Evolutionary conservation across 2,329 filamentous ascomycete genomes (phyloP).

Genomic region (Stagonosporopsis rhizophila): DNA sequence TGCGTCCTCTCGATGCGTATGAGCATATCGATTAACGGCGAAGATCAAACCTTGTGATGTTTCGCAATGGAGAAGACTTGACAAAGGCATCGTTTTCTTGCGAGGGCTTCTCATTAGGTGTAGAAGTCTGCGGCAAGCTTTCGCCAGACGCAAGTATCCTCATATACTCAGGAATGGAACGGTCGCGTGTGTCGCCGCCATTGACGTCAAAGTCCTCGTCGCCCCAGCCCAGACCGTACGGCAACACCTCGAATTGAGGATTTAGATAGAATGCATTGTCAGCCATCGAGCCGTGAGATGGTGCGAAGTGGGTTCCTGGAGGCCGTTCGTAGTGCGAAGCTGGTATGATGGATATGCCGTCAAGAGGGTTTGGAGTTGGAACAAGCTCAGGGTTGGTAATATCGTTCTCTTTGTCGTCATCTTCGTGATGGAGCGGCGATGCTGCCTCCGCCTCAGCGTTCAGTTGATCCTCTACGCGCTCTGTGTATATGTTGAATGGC

Average conservation of each 20-base stretch:
- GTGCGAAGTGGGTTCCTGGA: not conserved
- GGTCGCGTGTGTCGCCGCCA: not conserved
- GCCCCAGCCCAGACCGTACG: slow-evolving; percentile 27
- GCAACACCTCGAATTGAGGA: not conserved
- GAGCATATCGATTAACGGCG: not conserved
- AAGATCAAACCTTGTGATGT: not conserved
- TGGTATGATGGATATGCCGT: slow-evolving; percentile 25
- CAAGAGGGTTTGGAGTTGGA: not conserved
- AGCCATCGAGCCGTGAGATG: slow-evolving; percentile 7
- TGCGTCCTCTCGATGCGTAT: too few relatives aligned
- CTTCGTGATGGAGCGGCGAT: slow-evolving; percentile 27
- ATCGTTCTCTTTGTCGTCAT: slow-evolving; percentile 35
- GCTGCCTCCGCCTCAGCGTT: slow-evolving; percentile 23
- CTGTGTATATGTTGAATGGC: slow-evolving; percentile 26
- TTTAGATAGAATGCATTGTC: slow-evolving; percentile 17
- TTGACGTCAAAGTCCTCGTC: slow-evolving; percentile 9
- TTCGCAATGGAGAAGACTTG: not conserved
- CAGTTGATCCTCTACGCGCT: slow-evolving; percentile 30
- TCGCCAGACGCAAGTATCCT: slow-evolving; percentile 16
- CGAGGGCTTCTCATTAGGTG: not conserved
- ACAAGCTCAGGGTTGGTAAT: slow-evolving; percentile 10
- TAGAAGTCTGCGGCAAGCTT: slow-evolving; percentile 4
- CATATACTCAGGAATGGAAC: slow-evolving; percentile 9
- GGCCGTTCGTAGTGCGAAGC: slow-evolving; percentile 20
- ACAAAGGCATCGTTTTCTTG: not conserved